Evolutionary conservation across 164 flowering plant genomes (phyloP).

Genomic region (Tinospora cordifolia): DNA sequence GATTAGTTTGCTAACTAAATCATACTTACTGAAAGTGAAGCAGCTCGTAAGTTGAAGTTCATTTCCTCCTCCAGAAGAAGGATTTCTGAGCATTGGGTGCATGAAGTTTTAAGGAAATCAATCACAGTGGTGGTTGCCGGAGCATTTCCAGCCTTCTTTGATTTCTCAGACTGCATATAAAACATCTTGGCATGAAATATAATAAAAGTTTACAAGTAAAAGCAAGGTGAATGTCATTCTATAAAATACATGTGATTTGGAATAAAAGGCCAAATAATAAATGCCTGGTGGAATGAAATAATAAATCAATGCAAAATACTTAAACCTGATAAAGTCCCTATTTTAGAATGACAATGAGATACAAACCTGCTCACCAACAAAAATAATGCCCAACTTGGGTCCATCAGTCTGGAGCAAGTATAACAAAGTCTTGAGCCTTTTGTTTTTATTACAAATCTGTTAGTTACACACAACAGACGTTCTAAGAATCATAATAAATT

Average conservation of each 20-base stretch:
- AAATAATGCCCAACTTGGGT: constrained; percentile 74
- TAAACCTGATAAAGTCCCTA: not conserved
- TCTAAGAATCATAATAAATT: constrained; percentile 3
- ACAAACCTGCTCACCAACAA: constrained; percentile 81
- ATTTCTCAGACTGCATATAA: constrained; percentile 77
- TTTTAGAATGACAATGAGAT: not conserved
- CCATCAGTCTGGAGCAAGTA: constrained; percentile 46
- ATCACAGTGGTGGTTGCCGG: constrained; percentile 47
- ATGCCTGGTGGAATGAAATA: not conserved
- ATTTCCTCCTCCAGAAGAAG: constrained; percentile 76
- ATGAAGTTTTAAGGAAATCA: constrained; percentile 57
- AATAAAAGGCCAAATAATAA: not conserved
- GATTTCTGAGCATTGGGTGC: constrained; percentile 34
- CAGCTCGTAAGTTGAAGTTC: constrained; percentile 72
- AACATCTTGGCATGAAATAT: too few relatives aligned
- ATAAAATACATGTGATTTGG: not conserved
- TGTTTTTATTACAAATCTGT: constrained; percentile 50
- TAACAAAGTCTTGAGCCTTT: constrained; percentile 42
- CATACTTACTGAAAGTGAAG: constrained; percentile 62
- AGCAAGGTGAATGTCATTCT: not conserved
- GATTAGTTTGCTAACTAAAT: not conserved
- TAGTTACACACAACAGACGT: constrained; percentile 12
- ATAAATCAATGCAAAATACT: too few relatives aligned
- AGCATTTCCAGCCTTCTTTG: constrained; percentile 72
- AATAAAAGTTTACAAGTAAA: too few relatives aligned